Evolutionary conservation across 805 yeast species (phyloP), one percentile per base, ranked within the genome.

Genomic region (Metschnikowia lochheadii): DNA sequence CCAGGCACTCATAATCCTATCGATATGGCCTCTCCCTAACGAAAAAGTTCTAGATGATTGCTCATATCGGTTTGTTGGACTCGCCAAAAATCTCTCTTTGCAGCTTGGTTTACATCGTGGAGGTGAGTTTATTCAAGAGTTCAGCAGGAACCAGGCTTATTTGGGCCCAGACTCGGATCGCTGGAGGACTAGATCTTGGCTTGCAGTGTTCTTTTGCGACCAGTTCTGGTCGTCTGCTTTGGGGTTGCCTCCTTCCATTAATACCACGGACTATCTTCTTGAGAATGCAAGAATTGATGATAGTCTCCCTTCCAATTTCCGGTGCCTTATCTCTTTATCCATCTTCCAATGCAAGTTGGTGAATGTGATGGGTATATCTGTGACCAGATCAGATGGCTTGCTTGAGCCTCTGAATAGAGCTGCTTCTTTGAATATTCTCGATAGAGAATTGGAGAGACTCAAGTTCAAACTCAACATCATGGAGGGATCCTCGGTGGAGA

Each of bases 181-280:
- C 62, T 91, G 97, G 97, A 78, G 97, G 65, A 89, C 97, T 1
- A 75, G 96, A 57, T 82, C 96, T 1, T 91, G 97, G 97, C 70
- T 89, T 29, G 90, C 92, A 2, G 85, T 88, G 3, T 91, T 87
- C 65, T 86, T 90, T 62, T 78, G 89, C 42, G 97, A 90, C 63
- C 95, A 90, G 58, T 86, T 89, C 62, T 88, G 96, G 94, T 85
- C 96, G 3, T 85, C 95, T 11, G 81, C 84, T 35, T 68, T 90
- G 41, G 97, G 97, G 0, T 70, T 91, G 46, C 97, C 97, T 1
- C 91, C 96, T 1, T 83, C 89, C 3, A 79, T 88, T 58, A 88
- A 84, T 51, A 85, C 91, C 0, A 73, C 78, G 2, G 97, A 91
- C 65, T 88, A 84, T 63, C 70, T 90, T 39, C 72, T 91, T 33